These are phyloP conservation scores for Aspergillus diversus DNA, from an alignment of 495 filamentous ascomycete genomes.

Conservation along the genomic window DNA sequence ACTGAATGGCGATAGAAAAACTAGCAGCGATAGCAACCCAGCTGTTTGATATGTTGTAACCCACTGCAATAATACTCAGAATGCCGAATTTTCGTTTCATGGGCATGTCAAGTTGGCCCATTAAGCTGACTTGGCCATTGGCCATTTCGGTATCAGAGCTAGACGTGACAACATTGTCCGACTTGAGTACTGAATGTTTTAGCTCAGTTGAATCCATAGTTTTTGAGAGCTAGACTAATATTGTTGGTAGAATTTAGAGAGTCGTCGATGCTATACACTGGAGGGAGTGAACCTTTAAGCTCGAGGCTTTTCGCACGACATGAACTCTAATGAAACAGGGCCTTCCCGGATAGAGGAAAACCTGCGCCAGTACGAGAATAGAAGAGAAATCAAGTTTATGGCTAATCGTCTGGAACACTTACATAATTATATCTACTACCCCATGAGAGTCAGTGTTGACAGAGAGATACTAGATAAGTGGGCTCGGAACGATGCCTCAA, in stretches of 20 bases:
- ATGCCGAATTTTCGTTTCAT: conserved; percentile 31
- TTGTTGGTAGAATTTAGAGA: background rate
- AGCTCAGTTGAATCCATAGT: conserved; percentile 19
- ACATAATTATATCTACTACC: conserved; percentile 7
- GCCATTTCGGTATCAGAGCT: conserved; percentile 23
- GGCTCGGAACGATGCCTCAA: conserved; percentile 13
- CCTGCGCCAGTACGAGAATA: background rate
- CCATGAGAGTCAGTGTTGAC: background rate
- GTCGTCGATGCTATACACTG: conserved; percentile 3
- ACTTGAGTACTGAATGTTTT: conserved; percentile 14
- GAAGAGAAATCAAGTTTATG: background rate
- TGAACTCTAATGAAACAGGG: background rate
- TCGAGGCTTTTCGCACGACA: background rate
- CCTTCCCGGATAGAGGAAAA: background rate
- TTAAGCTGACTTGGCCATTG: conserved; percentile 26
- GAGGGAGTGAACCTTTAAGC: conserved; percentile 2
- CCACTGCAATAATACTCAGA: conserved; percentile 36
- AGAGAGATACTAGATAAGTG: conserved; percentile 17
- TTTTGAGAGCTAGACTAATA: background rate
- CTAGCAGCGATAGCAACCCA: conserved; percentile 38
- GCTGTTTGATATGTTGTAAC: conserved; percentile 39
- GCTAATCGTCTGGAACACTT: conserved; percentile 3
- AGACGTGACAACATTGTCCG: conserved; percentile 6
- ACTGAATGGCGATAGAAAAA: conserved; percentile 35
- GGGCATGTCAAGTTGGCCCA: conserved; percentile 22